Percentiles rank a stretch among this genome's conserved stretches.
Evolutionary conservation across 2,329 filamentous ascomycete genomes (phyloP).

Genomic region (Rhynchosporium agropyri): DNA sequence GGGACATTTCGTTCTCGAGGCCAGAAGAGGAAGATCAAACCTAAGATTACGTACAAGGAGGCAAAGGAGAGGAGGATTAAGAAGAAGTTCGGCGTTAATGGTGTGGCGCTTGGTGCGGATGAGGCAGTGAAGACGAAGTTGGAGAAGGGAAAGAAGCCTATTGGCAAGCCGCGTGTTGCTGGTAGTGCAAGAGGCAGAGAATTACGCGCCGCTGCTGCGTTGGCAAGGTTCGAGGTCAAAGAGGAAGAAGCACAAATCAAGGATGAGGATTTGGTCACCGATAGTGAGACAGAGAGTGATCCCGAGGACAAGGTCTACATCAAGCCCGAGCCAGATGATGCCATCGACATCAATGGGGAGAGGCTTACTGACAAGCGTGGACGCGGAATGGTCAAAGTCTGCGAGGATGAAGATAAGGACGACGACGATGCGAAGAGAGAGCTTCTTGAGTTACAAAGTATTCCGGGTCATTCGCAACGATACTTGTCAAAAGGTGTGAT

Average conservation of each 20-base stretch:
- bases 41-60: conserved; percentile 42
- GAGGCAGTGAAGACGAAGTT: conserved; percentile 51
- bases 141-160: conserved; percentile 53
- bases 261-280: conserved; percentile 45
- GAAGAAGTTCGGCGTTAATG: conserved; percentile 59
- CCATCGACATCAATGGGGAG: conserved; percentile 65
- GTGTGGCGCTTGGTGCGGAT: conserved; percentile 53
- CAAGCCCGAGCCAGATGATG: conserved; percentile 53
- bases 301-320: conserved; percentile 52
- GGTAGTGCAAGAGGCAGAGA: conserved; percentile 61
- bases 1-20: conserved; percentile 70
- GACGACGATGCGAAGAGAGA: conserved; percentile 63
- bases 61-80: conserved; percentile 56
- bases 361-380: conserved; percentile 68
- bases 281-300: conserved; percentile 49
- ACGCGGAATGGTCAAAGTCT: conserved; percentile 71
- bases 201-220: conserved; percentile 60
- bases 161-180: conserved; percentile 61
- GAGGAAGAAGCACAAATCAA: conserved; percentile 47
- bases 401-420: conserved; percentile 67
- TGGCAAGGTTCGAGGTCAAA: conserved; percentile 56
- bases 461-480: conserved; percentile 36
- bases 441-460: conserved; percentile 64
- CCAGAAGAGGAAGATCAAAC: conserved; percentile 55
- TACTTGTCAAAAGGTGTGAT: conserved; percentile 27